phyloP scores from a whole-genome alignment of 345 rosid genomes.

The Acer saccharum region DNA sequence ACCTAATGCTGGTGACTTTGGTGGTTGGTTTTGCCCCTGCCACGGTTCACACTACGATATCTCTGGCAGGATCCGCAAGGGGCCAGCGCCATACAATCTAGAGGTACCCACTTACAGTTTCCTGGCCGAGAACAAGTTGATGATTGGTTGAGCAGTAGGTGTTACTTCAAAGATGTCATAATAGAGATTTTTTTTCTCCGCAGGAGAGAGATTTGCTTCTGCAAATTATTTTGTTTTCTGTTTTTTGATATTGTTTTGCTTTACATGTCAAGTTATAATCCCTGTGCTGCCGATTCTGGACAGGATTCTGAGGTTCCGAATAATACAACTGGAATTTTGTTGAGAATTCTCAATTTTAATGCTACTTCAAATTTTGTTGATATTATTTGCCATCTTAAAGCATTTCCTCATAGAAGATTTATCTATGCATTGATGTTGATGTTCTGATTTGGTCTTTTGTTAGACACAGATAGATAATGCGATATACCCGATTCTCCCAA shows the following conservation, averaged over 20 bases:
- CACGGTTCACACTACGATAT: conserved; percentile 69
- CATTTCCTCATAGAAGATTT: neutral
- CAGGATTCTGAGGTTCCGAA: conserved; percentile 25
- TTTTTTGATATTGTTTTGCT: conserved; percentile 14
- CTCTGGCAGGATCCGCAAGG: conserved; percentile 66
- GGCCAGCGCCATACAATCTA: conserved; percentile 63
- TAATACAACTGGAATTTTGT: conserved; percentile 36
- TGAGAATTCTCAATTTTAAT: conserved; percentile 10
- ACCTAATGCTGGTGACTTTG: conserved; percentile 65
- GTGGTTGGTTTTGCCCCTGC: conserved; percentile 74
- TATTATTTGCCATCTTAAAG: neutral
- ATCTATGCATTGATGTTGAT: neutral
- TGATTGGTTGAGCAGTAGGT: conserved; percentile 41
- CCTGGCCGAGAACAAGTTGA: conserved; percentile 52
- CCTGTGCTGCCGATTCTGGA: conserved; percentile 20
- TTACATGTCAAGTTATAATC: conserved; percentile 16
- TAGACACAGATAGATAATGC: too few species aligned
- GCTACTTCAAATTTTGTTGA: neutral
- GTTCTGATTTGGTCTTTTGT: too few species aligned
- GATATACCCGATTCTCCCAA: too few species aligned
- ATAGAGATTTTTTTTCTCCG: conserved; percentile 26
- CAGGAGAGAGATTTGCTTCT: conserved; percentile 21
- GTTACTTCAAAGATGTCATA: conserved; percentile 18
- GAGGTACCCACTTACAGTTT: conserved; percentile 67
- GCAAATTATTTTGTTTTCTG: conserved; percentile 15